Evolutionary conservation across 345 rosid genomes (phyloP), one percentile per base, ranked within the genome.

Genomic region (Gossypium anomalum): DNA sequence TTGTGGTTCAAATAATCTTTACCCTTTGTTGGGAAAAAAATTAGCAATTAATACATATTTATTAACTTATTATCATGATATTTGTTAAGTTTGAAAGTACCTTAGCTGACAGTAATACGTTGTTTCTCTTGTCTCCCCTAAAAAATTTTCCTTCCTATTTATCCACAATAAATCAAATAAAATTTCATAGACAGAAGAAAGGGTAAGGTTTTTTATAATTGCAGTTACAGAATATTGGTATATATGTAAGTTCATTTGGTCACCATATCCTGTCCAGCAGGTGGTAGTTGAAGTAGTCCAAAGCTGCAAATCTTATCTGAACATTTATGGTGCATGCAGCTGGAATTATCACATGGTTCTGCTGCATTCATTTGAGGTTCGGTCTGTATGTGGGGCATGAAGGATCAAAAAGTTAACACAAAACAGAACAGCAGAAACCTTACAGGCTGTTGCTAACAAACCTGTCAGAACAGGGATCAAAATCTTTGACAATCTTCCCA

Each of bases 271-370:
- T 69, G 73, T 52, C 25, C 14, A 2, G 47, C 60, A 69, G 27
- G 60, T 69, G 59, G 59, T 51, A 69, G 72, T 51, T 69, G 59
- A 69, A 29, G 59, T 49, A 25, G 17, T 6, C 72, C 34, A 49
- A 51, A 51, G 17, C 16, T 52, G 62, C 16, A 58, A 51, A 51
- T 69, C 60, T 52, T 27, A 51, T 69, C 70, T 14, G 72, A 69
- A 69, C 44, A 25, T 69, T 51, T 27, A 69, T 69, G 72, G 55
- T 69, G 72, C 44, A 68, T 69, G 72, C 59, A 25, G 59, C 60
- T 51, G 59, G 57, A 68, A 49, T 16, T 16, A 51, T 69, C 73
- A 69, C 73, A 53, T 69, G 73, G 73, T 51, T 51, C 22, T 23
- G 17, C 13, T 69, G 60, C 45, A 22, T 10, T 45, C 19, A 4